Base-by-base conservation (phyloP, 1,139 yeast genomes). In the Zhuliangozyma parablackwelliae region DNA sequence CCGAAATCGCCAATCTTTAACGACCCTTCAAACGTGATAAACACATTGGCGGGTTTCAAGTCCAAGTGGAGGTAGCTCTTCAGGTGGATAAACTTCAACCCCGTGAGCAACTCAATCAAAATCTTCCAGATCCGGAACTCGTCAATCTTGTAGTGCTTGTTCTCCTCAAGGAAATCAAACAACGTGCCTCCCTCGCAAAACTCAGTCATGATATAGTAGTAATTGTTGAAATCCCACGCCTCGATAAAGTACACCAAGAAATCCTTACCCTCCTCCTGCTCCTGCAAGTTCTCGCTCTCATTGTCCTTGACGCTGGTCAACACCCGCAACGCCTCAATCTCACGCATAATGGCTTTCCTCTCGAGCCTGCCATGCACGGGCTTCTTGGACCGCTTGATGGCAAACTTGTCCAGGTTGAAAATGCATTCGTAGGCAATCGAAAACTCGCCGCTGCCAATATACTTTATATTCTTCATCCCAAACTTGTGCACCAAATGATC, bases 101-200 rank as follows among this genome's bases (percentile, higher is more conserved):
- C 99, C 51, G 73, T 72, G 31, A 87, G 61, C 11, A 89, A 69
- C 56, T 92, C 97, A 37, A 84, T 82, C 45, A 90, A 65, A 30
- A 94, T 90, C 63, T 92, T 92, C 99, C 99, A 92, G 30, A 90
- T 90, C 47, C 99, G 75, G 82, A 96, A 92, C 57, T 92, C 98
- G 57, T 92, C 99, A n/a, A 85, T 69, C 45, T 84, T 81, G 40
- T 94, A 94, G 47, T 67, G 68, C 39, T 63, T 65, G 55, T 82
- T 82, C 47, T 87, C 95, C 30, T 81, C 75, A 35, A 92, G 61
- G 55, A 92, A 92, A 39, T 78, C 76, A 54, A 82, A 95, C 35
- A 92, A 63, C 21, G 92, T 86, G 1, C 98, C 98, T 53, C 92
- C 90, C 55, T 92, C 99, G 62, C 97, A 92, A 56, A 69, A 89